Evolutionary conservation across 768 basidiomycete genomes (phyloP), one percentile per base, ranked within the genome.

Genomic region (Steccherinum ochraceum): DNA sequence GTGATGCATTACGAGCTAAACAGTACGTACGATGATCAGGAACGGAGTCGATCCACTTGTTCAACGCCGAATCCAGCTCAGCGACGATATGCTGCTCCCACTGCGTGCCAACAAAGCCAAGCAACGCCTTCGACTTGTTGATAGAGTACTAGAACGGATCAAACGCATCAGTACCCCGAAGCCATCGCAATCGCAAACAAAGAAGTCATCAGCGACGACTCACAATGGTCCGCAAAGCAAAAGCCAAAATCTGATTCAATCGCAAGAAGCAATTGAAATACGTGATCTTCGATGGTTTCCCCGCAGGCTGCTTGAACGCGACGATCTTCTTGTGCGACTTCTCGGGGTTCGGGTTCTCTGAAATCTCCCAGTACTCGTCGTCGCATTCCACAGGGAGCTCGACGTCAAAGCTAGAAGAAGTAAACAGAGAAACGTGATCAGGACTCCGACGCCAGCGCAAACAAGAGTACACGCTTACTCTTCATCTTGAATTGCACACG

Each of bases 301-400:
- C 77, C 12, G 68, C 61, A 10, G 88, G 89, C 61, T 89, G 88
- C 48, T 77, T 69, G 64, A 86, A 89, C 16, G 74, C 75, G 39
- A 75, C 70, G 7, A 35, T 7, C 30, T 35, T 35, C 30, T 7
- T 16, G 30, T 7, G 7, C n/a, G n/a, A n/a, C 16, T 16, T 7
- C 16, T 35, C 30, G 16, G 30, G 30, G 2, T 73, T 68, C 0
- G 79, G 78, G 54, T 83, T 81, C 24, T 69, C 67, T 35, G 66
- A 67, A 16, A 80, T 75, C 41, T 18, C 41, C 89, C 89, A 93
- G 61, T 81, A 90, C 54, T 84, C 80, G 58, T 86, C 84, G 56
- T 94, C 89, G 12, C 92, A 84, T 64, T 91, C 89, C 4, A 88
- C 73, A 39, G 89, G 89, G 26, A 82, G 67, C 48, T 89, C 87